Percentiles rank a stretch among this genome's conserved stretches.
phyloP scores from a whole-genome alignment of 352 stramenopile species.

The Pythium scleroteichum region DNA sequence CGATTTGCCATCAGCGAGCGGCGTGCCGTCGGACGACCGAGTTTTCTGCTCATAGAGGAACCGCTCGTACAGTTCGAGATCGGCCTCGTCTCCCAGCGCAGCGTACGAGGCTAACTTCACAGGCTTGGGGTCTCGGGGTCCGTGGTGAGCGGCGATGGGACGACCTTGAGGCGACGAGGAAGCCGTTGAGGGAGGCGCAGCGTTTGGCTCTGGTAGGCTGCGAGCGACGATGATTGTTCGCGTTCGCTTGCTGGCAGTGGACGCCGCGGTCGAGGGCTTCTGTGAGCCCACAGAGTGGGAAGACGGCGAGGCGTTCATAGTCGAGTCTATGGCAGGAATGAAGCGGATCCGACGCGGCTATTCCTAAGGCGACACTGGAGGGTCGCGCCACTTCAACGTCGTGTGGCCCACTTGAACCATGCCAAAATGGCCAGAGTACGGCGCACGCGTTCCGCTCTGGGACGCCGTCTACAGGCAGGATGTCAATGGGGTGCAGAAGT shows the following conservation, averaged over 20 bases:
- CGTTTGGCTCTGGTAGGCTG: slow-evolving; percentile 30
- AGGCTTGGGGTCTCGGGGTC: slow-evolving; percentile 28
- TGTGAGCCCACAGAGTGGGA: slow-evolving; percentile 37
- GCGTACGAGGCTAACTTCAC: slow-evolving; percentile 62
- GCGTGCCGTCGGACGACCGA: neutral
- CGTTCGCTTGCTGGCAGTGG: slow-evolving; percentile 37
- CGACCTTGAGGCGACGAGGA: neutral
- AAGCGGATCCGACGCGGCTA: neutral
- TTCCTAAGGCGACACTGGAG: slow-evolving; percentile 4
- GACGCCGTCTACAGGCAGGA: slow-evolving; percentile 61
- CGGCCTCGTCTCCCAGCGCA: slow-evolving; percentile 52
- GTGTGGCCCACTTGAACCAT: slow-evolving; percentile 31
- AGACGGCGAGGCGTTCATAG: slow-evolving; percentile 49
- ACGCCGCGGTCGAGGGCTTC: slow-evolving; percentile 42
- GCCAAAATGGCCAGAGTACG: slow-evolving; percentile 44
- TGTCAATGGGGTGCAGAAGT: slow-evolving; percentile 34
- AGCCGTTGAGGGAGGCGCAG: slow-evolving; percentile 6
- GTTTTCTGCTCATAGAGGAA: slow-evolving; percentile 52
- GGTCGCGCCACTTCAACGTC: slow-evolving; percentile 8
- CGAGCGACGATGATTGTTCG: slow-evolving; percentile 62
- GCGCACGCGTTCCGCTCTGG: slow-evolving; percentile 49
- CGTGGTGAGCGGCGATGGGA: neutral
- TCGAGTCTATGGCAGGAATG: neutral
- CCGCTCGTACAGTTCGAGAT: slow-evolving; percentile 61
- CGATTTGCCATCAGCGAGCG: neutral